These are phyloP conservation scores for Fusarium sp. DNA, from an alignment of 2,329 filamentous ascomycete genomes.

Conservation along the genomic window DNA sequence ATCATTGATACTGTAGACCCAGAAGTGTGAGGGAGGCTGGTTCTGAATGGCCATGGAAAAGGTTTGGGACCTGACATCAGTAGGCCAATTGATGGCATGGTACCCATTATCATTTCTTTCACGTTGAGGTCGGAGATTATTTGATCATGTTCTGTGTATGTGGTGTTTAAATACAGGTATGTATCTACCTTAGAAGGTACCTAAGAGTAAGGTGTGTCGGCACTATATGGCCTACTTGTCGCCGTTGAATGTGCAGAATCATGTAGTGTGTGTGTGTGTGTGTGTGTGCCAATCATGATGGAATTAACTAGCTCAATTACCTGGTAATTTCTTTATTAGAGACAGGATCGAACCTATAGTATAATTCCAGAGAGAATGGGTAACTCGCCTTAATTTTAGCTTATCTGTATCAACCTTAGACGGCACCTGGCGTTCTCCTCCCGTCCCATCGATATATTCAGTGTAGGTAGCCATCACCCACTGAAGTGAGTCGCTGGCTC, in stretches of 20 bases:
- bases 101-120: constrained; percentile 4
- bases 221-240: not conserved
- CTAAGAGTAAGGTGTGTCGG: not conserved
- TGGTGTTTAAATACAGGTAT: not conserved
- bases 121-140: not conserved
- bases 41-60: not conserved
- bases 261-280: not conserved
- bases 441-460: not conserved
- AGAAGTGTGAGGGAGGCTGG: not conserved
- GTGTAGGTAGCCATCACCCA: constrained; percentile 4
- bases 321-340: not conserved
- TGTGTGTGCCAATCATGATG: not conserved
- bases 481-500: constrained; percentile 8
- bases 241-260: not conserved
- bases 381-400: not conserved
- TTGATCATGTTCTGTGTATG: not conserved
- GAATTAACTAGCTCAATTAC: not conserved
- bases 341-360: not conserved
- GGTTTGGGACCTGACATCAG: constrained; percentile 6
- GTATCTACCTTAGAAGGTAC: not conserved
- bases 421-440: not conserved
- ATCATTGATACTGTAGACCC: not conserved
- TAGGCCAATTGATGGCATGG: not conserved
- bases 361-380: not conserved
- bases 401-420: not conserved